Evolutionary conservation across 2,329 filamentous ascomycete genomes (phyloP).

Genomic region (Stagonosporopsis tanaceti): DNA sequence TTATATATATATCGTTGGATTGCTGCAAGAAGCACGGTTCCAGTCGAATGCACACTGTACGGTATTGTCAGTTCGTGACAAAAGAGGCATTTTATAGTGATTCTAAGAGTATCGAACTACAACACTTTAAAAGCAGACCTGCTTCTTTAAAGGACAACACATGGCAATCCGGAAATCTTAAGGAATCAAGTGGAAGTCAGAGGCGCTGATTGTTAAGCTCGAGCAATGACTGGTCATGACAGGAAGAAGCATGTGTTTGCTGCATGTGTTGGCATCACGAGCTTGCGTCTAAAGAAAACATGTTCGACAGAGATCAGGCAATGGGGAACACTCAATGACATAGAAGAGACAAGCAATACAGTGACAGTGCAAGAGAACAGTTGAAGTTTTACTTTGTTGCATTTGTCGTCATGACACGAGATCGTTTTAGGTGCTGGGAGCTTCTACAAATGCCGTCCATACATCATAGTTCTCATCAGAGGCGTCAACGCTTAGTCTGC

Average conservation of each 20-base stretch:
- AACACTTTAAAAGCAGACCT: too few relatives aligned
- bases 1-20: neutral
- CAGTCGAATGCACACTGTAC: neutral
- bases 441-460: neutral
- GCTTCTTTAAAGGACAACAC: too few relatives aligned
- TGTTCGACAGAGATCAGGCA: neutral
- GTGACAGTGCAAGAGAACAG: neutral
- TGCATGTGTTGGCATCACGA: neutral
- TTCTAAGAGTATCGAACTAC: neutral
- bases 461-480: neutral
- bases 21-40: neutral
- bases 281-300: neutral
- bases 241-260: neutral
- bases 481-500: conserved; percentile 11
- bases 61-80: neutral
- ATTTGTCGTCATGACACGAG: conserved; percentile 14
- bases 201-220: too few relatives aligned
- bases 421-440: neutral
- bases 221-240: neutral
- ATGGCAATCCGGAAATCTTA: neutral
- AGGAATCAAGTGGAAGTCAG: neutral
- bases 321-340: neutral
- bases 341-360: neutral
- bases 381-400: conserved; percentile 16
- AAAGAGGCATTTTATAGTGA: neutral